These are phyloP conservation scores for Fusarium subglutinans DNA, from an alignment of 2,329 filamentous ascomycete species.

Conservation along the genomic window DNA sequence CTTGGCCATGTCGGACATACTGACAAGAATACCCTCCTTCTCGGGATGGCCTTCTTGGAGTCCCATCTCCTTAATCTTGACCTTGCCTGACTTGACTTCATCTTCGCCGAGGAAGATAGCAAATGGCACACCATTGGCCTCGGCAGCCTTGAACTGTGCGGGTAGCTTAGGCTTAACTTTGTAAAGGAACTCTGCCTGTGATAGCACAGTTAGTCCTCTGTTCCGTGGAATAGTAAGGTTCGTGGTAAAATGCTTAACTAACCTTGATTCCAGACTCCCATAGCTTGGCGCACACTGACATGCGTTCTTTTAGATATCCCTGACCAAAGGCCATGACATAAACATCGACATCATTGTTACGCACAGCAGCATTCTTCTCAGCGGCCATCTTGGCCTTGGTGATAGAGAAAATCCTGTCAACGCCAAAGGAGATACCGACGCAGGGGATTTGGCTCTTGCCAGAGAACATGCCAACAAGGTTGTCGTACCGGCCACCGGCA, in stretches of 20 bases:
- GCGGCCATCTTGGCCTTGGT: conserved; percentile 77
- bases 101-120: conserved; percentile 92
- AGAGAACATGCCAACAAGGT: conserved; percentile 93
- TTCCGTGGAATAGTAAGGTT: not conserved
- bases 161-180: conserved; percentile 92
- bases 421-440: conserved; percentile 82
- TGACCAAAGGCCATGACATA: conserved; percentile 96
- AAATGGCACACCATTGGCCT: conserved; percentile 81
- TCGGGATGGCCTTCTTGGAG: conserved; percentile 84
- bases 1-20: conserved; percentile 67
- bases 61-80: conserved; percentile 83
- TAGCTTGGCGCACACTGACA: conserved; percentile 78
- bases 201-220: conserved; percentile 34
- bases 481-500: conserved; percentile 90
- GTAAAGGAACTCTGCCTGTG: conserved; percentile 81
- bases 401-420: conserved; percentile 95
- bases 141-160: conserved; percentile 91
- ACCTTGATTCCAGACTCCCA: conserved; percentile 91
- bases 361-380: conserved; percentile 61
- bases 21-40: conserved; percentile 85
- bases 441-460: conserved; percentile 80
- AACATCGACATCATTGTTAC: conserved; percentile 80
- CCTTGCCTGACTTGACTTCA: conserved; percentile 82
- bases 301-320: conserved; percentile 84
- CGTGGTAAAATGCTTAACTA: conserved; percentile 31